phyloP scores from a whole-genome alignment of 2,329 filamentous ascomycete species.

The Sporothrix euskadiensis region DNA sequence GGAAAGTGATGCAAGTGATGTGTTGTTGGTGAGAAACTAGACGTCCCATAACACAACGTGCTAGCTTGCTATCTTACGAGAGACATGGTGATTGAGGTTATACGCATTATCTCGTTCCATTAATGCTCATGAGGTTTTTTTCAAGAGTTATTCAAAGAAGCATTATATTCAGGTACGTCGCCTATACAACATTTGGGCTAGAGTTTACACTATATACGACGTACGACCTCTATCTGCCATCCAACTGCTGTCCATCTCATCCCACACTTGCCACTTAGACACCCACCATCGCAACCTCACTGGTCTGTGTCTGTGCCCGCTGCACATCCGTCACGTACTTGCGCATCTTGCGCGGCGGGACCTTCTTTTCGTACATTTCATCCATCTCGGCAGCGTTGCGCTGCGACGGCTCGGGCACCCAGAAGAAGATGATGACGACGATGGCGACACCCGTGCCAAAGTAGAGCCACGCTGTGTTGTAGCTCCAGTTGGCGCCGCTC shows the following conservation, averaged over 20 bases:
- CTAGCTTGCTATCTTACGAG: too few species aligned
- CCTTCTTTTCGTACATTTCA: conserved; percentile 34
- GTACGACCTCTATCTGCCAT: neutral
- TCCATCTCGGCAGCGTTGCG: conserved; percentile 36
- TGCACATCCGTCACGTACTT: conserved; percentile 32
- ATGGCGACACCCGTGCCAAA: conserved; percentile 30
- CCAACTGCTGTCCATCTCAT: neutral
- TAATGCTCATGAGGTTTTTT: too few species aligned
- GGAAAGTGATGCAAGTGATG: too few species aligned
- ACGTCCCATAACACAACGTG: too few species aligned
- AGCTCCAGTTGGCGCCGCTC: conserved; percentile 33
- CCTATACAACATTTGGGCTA: too few species aligned
- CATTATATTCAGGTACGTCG: too few species aligned
- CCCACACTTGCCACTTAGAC: neutral
- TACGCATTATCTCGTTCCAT: too few species aligned
- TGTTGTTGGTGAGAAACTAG: too few species aligned
- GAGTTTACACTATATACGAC: too few species aligned
- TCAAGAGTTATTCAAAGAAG: too few species aligned
- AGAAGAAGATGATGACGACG: conserved; percentile 32
- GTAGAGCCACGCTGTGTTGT: conserved; percentile 35
- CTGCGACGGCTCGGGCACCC: conserved; percentile 33
- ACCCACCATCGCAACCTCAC: neutral
- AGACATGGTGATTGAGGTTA: too few species aligned
- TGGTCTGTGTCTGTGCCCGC: neutral
- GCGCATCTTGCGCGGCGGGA: conserved; percentile 33